Evolutionary conservation across 345 rosid species (phyloP).

Genomic region (Turnera subulata): DNA sequence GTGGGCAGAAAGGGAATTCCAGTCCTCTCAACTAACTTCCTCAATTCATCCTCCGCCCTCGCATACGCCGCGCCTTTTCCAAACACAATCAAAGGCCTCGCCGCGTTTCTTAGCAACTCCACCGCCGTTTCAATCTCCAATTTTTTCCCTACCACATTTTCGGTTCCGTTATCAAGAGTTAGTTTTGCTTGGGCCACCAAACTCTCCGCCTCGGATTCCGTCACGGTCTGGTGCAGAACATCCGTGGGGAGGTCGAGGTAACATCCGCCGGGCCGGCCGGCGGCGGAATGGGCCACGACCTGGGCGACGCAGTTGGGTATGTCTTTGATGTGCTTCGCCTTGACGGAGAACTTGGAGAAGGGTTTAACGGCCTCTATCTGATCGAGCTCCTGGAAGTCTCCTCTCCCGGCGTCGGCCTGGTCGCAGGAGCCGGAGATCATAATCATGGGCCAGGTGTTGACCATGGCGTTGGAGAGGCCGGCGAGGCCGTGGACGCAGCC

Average conservation of each 20-base stretch:
- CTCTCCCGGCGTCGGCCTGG: conserved; percentile 71
- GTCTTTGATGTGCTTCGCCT: conserved; percentile 56
- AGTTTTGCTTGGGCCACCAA: conserved; percentile 37
- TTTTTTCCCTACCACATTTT: conserved; percentile 7
- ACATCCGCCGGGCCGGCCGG: conserved; percentile 90
- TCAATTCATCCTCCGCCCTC: conserved; percentile 67
- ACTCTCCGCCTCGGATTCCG: conserved; percentile 60
- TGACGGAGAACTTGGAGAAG: conserved; percentile 66
- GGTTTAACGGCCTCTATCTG: conserved; percentile 81
- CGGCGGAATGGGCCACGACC: conserved; percentile 60
- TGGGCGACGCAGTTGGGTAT: conserved; percentile 69
- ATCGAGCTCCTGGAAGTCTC: conserved; percentile 95
- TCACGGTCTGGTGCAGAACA: conserved; percentile 69
- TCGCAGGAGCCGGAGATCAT: conserved; percentile 96
- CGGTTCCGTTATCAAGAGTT: conserved; percentile 14
- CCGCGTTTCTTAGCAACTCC: conserved; percentile 57
- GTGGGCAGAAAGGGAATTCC: conserved; percentile 93
- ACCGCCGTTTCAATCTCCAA: conserved; percentile 64
- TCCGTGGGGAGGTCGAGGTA: conserved; percentile 86
- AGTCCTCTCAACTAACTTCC: conserved; percentile 61
- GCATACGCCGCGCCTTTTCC: conserved; percentile 96
- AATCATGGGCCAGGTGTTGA: conserved; percentile 81
- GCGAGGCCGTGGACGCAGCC: conserved; percentile 98
- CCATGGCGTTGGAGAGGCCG: conserved; percentile 89
- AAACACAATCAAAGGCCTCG: conserved; percentile 86